These are phyloP conservation scores for Haematococcus lacustris DNA, from an alignment of 139 green algal genomes.

Conservation along the genomic window DNA sequence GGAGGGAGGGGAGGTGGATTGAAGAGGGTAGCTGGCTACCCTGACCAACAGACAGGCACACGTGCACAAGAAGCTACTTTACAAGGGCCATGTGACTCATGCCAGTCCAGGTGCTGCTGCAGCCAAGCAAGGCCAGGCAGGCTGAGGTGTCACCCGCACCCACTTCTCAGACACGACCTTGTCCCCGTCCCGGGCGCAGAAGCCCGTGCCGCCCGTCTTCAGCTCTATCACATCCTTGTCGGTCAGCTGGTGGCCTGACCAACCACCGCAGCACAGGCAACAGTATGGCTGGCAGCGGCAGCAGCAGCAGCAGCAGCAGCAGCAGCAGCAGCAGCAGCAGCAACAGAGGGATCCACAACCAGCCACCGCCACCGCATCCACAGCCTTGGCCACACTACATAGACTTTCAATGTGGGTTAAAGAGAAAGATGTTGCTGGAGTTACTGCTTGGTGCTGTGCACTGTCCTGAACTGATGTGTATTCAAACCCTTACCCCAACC, in stretches of 20 bases:
- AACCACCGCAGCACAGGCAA: too few species aligned
- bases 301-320: too few species aligned
- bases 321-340: too few species aligned
- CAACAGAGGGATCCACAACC: too few species aligned
- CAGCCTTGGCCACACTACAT: too few species aligned
- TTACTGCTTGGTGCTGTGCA: too few species aligned
- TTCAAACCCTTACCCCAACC: too few species aligned
- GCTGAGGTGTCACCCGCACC: background rate
- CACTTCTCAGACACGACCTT: slow-evolving; percentile 35
- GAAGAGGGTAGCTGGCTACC: background rate
- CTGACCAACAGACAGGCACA: background rate
- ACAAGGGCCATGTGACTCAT: background rate
- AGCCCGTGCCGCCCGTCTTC: slow-evolving; percentile 68
- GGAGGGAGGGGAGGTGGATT: background rate
- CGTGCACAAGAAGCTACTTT: background rate
- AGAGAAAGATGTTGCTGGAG: too few species aligned
- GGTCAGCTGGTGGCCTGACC: slow-evolving; percentile 12
- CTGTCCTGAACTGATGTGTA: too few species aligned
- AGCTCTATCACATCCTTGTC: slow-evolving; percentile 72
- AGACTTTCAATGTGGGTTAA: too few species aligned
- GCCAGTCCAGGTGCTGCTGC: background rate
- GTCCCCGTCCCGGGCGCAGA: slow-evolving; percentile 63
- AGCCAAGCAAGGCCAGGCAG: background rate
- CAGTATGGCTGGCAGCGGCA: too few species aligned
- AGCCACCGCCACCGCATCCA: too few species aligned